Evolutionary conservation across 169 alveolate species (phyloP).

Genomic region (Plasmodium berghei): DNA sequence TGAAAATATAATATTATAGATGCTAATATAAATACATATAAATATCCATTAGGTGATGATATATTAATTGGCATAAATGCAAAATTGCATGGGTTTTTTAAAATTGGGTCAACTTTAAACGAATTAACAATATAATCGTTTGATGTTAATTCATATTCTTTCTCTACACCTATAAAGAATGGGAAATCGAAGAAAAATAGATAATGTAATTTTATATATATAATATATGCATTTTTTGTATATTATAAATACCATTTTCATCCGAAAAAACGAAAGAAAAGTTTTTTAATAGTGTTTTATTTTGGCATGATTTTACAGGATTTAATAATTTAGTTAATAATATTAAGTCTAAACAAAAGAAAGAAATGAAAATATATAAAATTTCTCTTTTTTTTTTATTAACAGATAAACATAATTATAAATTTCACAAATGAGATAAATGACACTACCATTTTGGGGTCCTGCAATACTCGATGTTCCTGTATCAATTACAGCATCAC

Average conservation of each 20-base stretch:
- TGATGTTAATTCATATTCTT: slow-evolving; percentile 73
- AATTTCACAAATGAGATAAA: background rate
- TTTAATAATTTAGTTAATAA: slow-evolving; percentile 47
- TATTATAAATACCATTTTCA: slow-evolving; percentile 29
- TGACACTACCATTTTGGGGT: slow-evolving; percentile 48
- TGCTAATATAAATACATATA: slow-evolving; percentile 25
- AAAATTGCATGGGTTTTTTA: slow-evolving; percentile 70
- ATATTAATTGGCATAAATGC: slow-evolving; percentile 76
- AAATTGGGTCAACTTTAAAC: slow-evolving; percentile 55
- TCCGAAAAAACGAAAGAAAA: slow-evolving; percentile 63
- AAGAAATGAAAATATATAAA: slow-evolving; percentile 5
- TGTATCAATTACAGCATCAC: slow-evolving; percentile 74
- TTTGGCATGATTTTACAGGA: slow-evolving; percentile 33
- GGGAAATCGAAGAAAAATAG: too few species aligned
- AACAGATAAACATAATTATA: background rate
- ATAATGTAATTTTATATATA: too few species aligned
- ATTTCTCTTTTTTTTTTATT: background rate
- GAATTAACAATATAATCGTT: slow-evolving; percentile 66
- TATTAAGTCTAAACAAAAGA: slow-evolving; percentile 28
- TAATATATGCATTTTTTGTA: background rate
- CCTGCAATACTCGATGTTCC: slow-evolving; percentile 77
- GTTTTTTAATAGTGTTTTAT: slow-evolving; percentile 29
- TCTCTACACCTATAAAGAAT: slow-evolving; percentile 20
- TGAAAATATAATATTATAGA: background rate
- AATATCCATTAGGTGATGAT: slow-evolving; percentile 69